These are phyloP conservation scores for Calonectria hawksworthii DNA, from an alignment of 2,329 filamentous ascomycete genomes.

Conservation along the genomic window DNA sequence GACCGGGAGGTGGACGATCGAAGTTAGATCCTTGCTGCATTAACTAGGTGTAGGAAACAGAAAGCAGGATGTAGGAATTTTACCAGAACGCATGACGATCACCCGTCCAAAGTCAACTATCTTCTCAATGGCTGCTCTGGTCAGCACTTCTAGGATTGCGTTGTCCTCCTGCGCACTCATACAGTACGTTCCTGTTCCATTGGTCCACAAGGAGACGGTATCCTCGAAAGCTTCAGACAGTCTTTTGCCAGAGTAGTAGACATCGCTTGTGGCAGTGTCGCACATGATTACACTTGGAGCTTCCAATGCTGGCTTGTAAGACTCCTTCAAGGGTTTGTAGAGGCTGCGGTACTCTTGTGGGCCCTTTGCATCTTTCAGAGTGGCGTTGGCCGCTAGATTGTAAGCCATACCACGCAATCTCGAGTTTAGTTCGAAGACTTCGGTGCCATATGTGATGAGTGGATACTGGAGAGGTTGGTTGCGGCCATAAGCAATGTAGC, in stretches of 20 bases:
- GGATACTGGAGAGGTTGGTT: slow-evolving; percentile 70
- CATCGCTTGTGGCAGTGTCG: slow-evolving; percentile 78
- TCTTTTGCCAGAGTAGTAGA: slow-evolving; percentile 76
- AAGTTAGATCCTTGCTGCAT: slow-evolving; percentile 71
- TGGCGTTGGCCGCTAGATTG: slow-evolving; percentile 63
- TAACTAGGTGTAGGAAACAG: not conserved
- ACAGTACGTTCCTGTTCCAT: slow-evolving; percentile 77
- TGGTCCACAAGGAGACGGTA: slow-evolving; percentile 74
- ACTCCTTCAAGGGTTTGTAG: slow-evolving; percentile 60
- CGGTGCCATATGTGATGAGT: slow-evolving; percentile 73
- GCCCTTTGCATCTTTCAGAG: slow-evolving; percentile 63
- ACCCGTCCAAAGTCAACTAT: slow-evolving; percentile 76
- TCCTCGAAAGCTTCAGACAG: slow-evolving; percentile 76
- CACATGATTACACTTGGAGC: slow-evolving; percentile 72
- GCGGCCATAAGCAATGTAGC: slow-evolving; percentile 77
- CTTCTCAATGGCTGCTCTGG: slow-evolving; percentile 69
- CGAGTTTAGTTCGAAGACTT: slow-evolving; percentile 77
- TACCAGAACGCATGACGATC: slow-evolving; percentile 75
- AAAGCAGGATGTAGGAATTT: slow-evolving; percentile 14
- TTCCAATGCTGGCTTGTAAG: slow-evolving; percentile 58
- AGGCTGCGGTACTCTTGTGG: slow-evolving; percentile 67
- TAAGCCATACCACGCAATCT: slow-evolving; percentile 68
- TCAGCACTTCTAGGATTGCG: slow-evolving; percentile 74
- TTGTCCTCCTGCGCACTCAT: slow-evolving; percentile 82
- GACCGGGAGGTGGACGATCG: slow-evolving; percentile 74